Evolutionary conservation across 768 basidiomycete species (phyloP), one percentile per base, ranked within the genome.

Genomic region (Termitomyces sp.): DNA sequence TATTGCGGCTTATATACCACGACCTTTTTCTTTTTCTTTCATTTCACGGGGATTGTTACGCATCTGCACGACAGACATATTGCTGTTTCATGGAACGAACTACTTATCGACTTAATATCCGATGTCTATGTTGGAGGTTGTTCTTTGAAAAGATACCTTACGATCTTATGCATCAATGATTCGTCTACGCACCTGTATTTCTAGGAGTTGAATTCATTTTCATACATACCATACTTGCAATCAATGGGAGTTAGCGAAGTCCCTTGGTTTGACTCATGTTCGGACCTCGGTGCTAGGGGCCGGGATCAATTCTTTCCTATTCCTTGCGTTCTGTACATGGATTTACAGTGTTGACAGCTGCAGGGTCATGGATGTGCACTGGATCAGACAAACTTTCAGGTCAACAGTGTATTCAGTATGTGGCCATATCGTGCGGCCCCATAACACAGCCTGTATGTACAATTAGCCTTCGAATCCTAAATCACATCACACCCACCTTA

Each of bases 141-240:
- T 20, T 25, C 13, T 22, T 53, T 16, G 46, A 27, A 52, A 50
- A 39, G 23, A 42, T 47, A 43, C 51, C 9, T 35, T 50, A 53
- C 50, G 36, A 50, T 50, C 20, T 47, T 32, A 40, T 59, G 43
- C 52, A 50, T 56, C 56, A 32, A 51, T 41, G 50, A 51, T 22
- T 41, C 20, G 39, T 41, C 15, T 41, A 51, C 50, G 39, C 18
- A 41, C 29, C 6, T 51, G 50, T 51, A 51, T 51, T 51, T 51
- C 15, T 51, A 51, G 20, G 50, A 51, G 39, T 51, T 16, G 18
- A 32, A 15, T 22, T 1, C 25, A 50, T 27, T 54, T 45, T 11
- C 29, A 50, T 41, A 49, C 16, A n/a, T n/a, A n/a, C n/a, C n/a
- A n/a, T n/a, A n/a, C n/a, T n/a, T n/a, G n/a, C 48, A 38, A 31